phyloP scores from a whole-genome alignment of 2,329 filamentous ascomycete species.

The Celoporthe dispersa region DNA sequence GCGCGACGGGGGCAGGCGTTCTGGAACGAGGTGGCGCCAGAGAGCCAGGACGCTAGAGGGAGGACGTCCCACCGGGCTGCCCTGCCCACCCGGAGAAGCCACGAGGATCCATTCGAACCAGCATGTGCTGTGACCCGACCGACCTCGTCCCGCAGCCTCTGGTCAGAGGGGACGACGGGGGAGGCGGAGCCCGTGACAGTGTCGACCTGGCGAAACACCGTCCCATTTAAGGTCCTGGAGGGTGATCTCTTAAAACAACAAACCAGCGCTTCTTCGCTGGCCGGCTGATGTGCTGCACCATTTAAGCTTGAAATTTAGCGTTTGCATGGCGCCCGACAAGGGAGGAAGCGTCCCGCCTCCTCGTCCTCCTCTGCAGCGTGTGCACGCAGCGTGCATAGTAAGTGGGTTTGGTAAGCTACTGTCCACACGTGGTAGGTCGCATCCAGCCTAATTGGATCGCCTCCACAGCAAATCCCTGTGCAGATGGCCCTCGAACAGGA shows the following conservation, averaged over 20 bases:
- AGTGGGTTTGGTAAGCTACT: not conserved
- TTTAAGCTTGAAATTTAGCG: constrained; percentile 18
- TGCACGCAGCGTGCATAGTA: too few relatives aligned
- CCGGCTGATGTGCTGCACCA: not conserved
- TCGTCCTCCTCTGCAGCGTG: too few relatives aligned
- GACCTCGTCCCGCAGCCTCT: not conserved
- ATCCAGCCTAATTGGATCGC: not conserved
- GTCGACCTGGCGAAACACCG: not conserved
- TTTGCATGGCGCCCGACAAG: not conserved
- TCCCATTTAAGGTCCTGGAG: not conserved
- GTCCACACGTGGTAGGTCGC: not conserved
- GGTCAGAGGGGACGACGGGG: too few relatives aligned
- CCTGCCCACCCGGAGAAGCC: not conserved
- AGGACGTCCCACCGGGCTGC: not conserved
- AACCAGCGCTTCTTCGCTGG: not conserved
- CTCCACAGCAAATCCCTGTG: not conserved
- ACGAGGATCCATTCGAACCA: not conserved
- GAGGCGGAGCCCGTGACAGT: too few relatives aligned
- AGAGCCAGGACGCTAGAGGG: not conserved
- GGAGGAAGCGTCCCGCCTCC: too few relatives aligned
- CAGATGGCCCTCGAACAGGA: not conserved
- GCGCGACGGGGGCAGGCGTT: not conserved
- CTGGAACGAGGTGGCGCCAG: not conserved
- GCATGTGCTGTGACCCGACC: not conserved
- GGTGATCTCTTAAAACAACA: too few relatives aligned